A percentile compares a stretch with the other conserved stretches of the same genome.
These are phyloP conservation scores for Camelina sativa DNA, from an alignment of 345 rosid species.

Conservation along the genomic window DNA sequence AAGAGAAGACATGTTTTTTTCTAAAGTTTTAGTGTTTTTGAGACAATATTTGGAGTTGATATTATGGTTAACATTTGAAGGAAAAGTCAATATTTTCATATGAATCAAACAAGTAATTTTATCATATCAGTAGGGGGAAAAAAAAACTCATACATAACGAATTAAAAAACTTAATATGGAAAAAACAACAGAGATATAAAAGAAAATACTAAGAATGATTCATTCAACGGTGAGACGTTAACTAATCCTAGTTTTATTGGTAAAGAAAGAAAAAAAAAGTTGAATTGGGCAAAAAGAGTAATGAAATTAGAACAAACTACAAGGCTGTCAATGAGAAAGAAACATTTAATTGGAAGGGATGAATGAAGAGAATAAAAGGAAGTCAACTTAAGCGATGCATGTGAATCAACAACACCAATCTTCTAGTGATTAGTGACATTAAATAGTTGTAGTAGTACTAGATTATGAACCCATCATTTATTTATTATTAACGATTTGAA, in stretches of 20 bases:
- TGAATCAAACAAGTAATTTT: background rate
- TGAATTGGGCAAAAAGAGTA: background rate
- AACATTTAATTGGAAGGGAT: background rate
- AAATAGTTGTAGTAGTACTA: background rate
- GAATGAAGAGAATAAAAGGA: background rate
- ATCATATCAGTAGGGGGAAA: background rate
- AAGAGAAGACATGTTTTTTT: no score
- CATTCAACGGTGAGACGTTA: background rate
- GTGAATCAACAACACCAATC: slow-evolving; percentile 25
- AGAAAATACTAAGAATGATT: no score
- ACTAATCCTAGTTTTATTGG: background rate
- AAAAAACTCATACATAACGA: no score
- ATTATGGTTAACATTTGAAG: no score
- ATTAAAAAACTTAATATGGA: no score
- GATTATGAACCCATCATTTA: background rate
- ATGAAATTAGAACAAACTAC: background rate
- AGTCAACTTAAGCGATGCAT: slow-evolving; percentile 24
- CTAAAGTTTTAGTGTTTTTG: no score
- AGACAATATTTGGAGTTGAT: no score
- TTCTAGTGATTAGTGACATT: slow-evolving; percentile 24
- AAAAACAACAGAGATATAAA: background rate
- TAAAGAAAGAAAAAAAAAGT: background rate
- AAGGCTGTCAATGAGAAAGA: background rate
- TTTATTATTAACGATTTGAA: background rate
- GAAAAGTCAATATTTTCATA: no score